Conservation (phyloP, 768 basidiomycete species). For the Podaxis carcinomalis region DNA sequence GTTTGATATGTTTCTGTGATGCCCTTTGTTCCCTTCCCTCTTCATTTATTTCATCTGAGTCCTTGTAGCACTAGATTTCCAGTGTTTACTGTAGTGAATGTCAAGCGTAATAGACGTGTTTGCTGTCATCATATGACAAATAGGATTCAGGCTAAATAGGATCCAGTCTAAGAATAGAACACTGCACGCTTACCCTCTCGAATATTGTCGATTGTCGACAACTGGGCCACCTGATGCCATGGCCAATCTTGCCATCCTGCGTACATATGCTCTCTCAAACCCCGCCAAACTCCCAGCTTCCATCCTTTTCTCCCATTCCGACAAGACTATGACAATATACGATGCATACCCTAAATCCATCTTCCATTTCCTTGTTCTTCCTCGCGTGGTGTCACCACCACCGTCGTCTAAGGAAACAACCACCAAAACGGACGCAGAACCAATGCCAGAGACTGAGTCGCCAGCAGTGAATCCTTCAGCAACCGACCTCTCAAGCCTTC, state of each 20-base stretch:
- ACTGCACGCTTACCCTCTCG: not conserved
- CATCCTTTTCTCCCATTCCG: slow-evolving; percentile 53
- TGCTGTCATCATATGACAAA: not conserved
- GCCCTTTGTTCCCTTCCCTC: not conserved
- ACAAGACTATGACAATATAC: slow-evolving; percentile 58
- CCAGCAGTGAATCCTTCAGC: slow-evolving; percentile 17
- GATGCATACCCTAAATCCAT: slow-evolving; percentile 80
- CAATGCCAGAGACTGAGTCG: slow-evolving; percentile 14
- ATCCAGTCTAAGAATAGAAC: not conserved
- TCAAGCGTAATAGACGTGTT: not conserved
- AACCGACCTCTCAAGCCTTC: slow-evolving; percentile 48
- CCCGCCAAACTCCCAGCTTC: slow-evolving; percentile 54
- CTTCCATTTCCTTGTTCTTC: slow-evolving; percentile 88
- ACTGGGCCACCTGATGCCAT: slow-evolving; percentile 18
- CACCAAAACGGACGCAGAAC: not conserved
- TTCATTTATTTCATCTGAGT: not conserved
- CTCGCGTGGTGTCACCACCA: slow-evolving; percentile 35
- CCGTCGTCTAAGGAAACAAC: not conserved
- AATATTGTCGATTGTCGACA: not conserved
- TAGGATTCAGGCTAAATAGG: not conserved
- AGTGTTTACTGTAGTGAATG: not conserved
- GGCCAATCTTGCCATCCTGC: slow-evolving; percentile 52
- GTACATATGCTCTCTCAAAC: slow-evolving; percentile 53
- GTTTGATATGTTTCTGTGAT: slow-evolving; percentile 31
- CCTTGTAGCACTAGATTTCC: not conserved